Percentiles rank a stretch among this genome's conserved stretches.
phyloP scores from a whole-genome alignment of 2,329 filamentous ascomycete genomes.

The Fusarium pseudograminearum region DNA sequence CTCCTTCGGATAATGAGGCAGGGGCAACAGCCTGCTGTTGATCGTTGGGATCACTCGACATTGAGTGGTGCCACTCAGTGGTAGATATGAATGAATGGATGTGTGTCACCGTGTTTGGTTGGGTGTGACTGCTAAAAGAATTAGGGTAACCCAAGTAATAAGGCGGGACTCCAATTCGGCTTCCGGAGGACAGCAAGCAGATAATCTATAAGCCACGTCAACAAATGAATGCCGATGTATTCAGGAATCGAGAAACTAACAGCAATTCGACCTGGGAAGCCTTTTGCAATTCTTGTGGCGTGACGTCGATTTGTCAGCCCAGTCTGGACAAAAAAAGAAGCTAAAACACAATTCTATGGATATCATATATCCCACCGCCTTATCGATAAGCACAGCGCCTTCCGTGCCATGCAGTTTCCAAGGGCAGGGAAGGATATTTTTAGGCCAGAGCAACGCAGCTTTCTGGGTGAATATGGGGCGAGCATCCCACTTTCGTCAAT shows the following conservation, averaged over 20 bases:
- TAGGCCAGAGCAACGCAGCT: slow-evolving; percentile 24
- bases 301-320: slow-evolving; percentile 45
- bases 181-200: slow-evolving; percentile 13
- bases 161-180: slow-evolving; percentile 16
- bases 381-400: slow-evolving; percentile 24
- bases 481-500: slow-evolving; percentile 6
- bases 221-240: background rate
- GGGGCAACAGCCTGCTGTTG: slow-evolving; percentile 41
- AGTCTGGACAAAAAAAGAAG: slow-evolving; percentile 15
- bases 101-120: background rate
- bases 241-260: slow-evolving; percentile 12
- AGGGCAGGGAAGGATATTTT: slow-evolving; percentile 3
- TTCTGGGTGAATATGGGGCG: slow-evolving; percentile 28
- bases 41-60: slow-evolving; percentile 48
- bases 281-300: slow-evolving; percentile 32
- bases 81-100: slow-evolving; percentile 10
- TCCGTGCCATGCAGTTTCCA: slow-evolving; percentile 17
- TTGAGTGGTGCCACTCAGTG: slow-evolving; percentile 35
- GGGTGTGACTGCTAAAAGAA: slow-evolving; percentile 20
- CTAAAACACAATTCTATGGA: slow-evolving; percentile 5
- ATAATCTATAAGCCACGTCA: background rate
- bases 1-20: slow-evolving; percentile 35
- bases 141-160: slow-evolving; percentile 9
- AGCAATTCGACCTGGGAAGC: slow-evolving; percentile 9
- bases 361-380: background rate